Conservation (phyloP, 75 land plant genomes). For the Pseudotsuga menziesii region DNA sequence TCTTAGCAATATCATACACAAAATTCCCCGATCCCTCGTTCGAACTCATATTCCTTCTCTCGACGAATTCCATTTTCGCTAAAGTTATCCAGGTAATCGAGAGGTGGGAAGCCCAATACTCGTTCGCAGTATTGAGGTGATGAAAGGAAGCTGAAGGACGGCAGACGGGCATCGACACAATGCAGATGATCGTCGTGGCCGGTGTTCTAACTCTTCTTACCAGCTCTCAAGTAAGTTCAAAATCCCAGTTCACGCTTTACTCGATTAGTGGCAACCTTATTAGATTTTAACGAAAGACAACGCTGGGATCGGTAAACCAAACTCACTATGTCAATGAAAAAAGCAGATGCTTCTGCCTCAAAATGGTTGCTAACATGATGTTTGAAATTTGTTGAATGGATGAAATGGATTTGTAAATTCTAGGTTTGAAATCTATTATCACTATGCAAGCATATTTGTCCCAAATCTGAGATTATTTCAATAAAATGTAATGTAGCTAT, state of each 20-base stretch:
- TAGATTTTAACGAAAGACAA: not conserved
- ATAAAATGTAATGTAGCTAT: too few species aligned
- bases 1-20: too few species aligned
- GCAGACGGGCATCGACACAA: too few species aligned
- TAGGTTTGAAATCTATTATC: not conserved
- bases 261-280: not conserved
- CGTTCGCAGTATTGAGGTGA: too few species aligned
- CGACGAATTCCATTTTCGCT: too few species aligned
- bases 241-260: not conserved
- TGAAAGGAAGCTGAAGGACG: too few species aligned
- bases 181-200: slow-evolving; percentile 42
- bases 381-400: not conserved
- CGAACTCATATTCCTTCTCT: too few species aligned
- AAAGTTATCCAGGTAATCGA: too few species aligned
- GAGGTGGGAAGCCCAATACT: too few species aligned
- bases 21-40: too few species aligned
- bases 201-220: slow-evolving; percentile 78
- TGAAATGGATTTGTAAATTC: not conserved
- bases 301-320: not conserved
- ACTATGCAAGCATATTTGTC: too few species aligned
- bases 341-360: not conserved
- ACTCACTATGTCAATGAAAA: not conserved
- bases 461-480: too few species aligned
- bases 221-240: slow-evolving; percentile 67
- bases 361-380: not conserved